Evolutionary conservation across 768 basidiomycete genomes (phyloP), one percentile per base, ranked within the genome.

Genomic region (Serpula lacrymans): DNA sequence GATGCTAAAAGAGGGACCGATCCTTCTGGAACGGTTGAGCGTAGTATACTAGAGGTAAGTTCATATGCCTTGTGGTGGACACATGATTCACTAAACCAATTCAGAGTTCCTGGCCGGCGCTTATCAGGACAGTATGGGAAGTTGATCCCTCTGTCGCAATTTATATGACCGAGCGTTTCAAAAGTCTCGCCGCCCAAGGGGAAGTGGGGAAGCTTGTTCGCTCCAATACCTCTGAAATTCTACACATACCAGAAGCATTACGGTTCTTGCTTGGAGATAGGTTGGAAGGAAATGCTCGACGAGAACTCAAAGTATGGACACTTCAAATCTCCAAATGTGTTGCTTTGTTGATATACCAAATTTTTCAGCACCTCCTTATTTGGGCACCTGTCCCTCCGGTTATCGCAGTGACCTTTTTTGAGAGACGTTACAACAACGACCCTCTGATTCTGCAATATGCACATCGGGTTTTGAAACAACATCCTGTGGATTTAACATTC

Each of bases 401-500:
- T 13, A 68, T 84, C 14, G 89, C 89, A 14, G 77, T 78, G 50
- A 82, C 84, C 0, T 87, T 86, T 57, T 96, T 97, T 59, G 89
- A 93, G 59, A 81, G 78, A 21, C 79, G 81, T 39, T 94, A 84
- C 60, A 75, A 81, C 47, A 88, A 79, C 52, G 84, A 98, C 54
- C 86, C 95, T 0, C 60, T 89, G 25, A 63, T 96, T 25, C 67
- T 98, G 16, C 96, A 99, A 82, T 98, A 97, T 58, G 94, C 94
- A 0, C 91, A 98, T 64, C 78, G 94, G 30, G 93, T 94, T 1
- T 67, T 99, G 30, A 92, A 92, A 57, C 88, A 95, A 58, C 93
- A 98, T 57, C 88, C 93, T 0, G 90, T 98, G 8, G 84, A 90
- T 11, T 58, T 97, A 37, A 95, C 95, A 0, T 99, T 99, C 75